Evolutionary conservation across 2,329 filamentous ascomycete genomes (phyloP), one percentile per base, ranked within the genome.

Genomic region (Polytolypa hystricis): DNA sequence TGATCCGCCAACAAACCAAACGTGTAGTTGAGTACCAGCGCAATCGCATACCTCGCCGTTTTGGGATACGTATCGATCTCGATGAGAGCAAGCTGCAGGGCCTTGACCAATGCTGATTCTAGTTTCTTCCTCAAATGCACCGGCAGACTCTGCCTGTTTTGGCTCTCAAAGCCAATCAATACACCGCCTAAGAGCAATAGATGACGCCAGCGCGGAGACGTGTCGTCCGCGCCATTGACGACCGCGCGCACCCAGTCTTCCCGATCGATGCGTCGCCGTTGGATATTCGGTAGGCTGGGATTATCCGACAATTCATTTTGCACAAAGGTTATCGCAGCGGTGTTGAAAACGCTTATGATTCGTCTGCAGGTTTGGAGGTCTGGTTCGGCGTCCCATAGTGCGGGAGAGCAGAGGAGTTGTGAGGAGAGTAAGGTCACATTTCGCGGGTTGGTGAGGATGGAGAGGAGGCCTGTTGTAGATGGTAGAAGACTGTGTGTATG

Each of bases 151-250:
- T 72, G 70, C 30, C 76, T 63, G 27, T 78, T 71, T 42, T 74
- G 69, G 11, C 71, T 66, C 46, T 82, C 80, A 52, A 87, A 79
- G 6, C 84, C 85, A 53, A 89, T 71, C 40, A 94, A 60, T 15
- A 93, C 65, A 3, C 85, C 87, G 0, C 79, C 78, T 6, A 94
- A 71, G 4, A 87, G 71, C n/a, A 94, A 66, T 19, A 86, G 60
- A 57, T 94, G 86, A 56, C 85, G 79, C 85, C 85, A 94, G 51
- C 84, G 67, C 12, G 69, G 72, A 58, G 66, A 79, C 47, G 66
- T 69, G 30, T 73, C 74, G 50, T 79, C 71, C 11, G 75, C 74
- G 6, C 74, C 75, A 27, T 65, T 66, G 2, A 74, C 66, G 2
- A 77, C 63, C 1, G 75, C 73, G 43, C 66, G 68, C 16, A 72